Percentiles rank a stretch among this genome's conserved stretches.
Evolutionary conservation across 1,284 basidiomycete species (phyloP).

Genomic region (Rhodotorula sp.): DNA sequence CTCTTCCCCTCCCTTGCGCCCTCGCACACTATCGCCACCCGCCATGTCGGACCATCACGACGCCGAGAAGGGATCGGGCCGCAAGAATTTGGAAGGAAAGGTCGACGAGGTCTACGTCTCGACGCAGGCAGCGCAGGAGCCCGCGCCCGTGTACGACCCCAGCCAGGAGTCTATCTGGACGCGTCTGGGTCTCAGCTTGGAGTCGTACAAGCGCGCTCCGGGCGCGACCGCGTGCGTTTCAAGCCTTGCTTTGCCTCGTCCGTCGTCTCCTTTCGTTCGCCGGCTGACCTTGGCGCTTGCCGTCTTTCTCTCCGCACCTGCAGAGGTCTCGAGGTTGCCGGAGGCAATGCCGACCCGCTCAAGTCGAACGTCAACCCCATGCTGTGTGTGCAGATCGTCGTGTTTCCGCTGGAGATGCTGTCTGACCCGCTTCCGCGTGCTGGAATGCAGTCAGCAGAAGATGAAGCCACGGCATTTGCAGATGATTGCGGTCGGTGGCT

Average conservation of each 20-base stretch:
- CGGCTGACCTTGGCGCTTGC: not conserved
- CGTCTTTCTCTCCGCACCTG: not conserved
- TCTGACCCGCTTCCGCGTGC: not conserved
- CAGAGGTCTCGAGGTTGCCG: slow-evolving; percentile 48
- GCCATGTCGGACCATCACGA: slow-evolving; percentile 8
- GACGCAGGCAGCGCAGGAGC: slow-evolving; percentile 4
- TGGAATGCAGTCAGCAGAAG: slow-evolving; percentile 8
- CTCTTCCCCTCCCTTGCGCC: too few species aligned
- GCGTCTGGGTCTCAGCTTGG: slow-evolving; percentile 51
- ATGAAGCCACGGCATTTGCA: slow-evolving; percentile 22
- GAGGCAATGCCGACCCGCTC: slow-evolving; percentile 33
- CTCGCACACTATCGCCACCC: too few species aligned
- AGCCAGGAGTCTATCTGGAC: slow-evolving; percentile 51
- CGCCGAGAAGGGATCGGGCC: slow-evolving; percentile 13
- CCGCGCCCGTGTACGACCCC: slow-evolving; percentile 50
- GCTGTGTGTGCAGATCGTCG: slow-evolving; percentile 26
- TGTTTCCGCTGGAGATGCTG: too few species aligned
- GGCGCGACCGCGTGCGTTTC: slow-evolving; percentile 47
- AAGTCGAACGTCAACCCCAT: slow-evolving; percentile 48
- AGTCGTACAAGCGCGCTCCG: slow-evolving; percentile 55
- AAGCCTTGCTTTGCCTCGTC: too few species aligned
- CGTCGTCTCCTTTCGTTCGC: not conserved
- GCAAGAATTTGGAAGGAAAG: not conserved
- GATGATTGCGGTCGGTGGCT: slow-evolving; percentile 54
- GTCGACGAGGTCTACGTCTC: slow-evolving; percentile 17